Conservation (phyloP, 2,329 filamentous ascomycete genomes). For the Biscogniauxia sp. region DNA sequence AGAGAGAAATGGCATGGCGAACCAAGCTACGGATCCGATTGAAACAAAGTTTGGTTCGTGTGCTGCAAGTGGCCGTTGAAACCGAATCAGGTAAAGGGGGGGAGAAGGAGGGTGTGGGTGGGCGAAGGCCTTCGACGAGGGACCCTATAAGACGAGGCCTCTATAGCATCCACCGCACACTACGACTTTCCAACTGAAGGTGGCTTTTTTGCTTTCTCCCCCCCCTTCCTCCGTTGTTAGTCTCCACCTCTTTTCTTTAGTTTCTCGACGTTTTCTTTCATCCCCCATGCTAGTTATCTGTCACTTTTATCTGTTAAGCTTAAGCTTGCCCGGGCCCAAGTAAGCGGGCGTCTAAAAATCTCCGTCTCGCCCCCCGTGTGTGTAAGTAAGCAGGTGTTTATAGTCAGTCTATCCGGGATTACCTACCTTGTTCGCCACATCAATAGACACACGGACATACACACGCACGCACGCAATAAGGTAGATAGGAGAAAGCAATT, state of each 20-base stretch:
- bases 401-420: not conserved
- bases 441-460: not conserved
- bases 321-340: not conserved
- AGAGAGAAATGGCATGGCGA: not conserved
- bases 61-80: slow-evolving; percentile 31
- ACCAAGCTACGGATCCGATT: slow-evolving; percentile 18
- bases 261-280: not conserved
- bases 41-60: slow-evolving; percentile 29
- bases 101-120: too few species aligned
- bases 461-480: not conserved
- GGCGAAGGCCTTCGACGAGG: not conserved
- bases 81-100: slow-evolving; percentile 16
- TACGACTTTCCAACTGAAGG: not conserved
- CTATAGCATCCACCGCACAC: not conserved
- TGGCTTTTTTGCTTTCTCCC: not conserved
- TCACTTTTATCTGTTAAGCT: not conserved
- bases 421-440: not conserved
- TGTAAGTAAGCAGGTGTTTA: not conserved
- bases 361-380: not conserved
- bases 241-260: not conserved
- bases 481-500: not conserved
- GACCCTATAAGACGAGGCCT: slow-evolving; percentile 1
- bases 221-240: not conserved
- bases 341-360: not conserved
- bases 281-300: not conserved